phyloP scores from a whole-genome alignment of 2,329 filamentous ascomycete genomes.

The Venturia effusa region DNA sequence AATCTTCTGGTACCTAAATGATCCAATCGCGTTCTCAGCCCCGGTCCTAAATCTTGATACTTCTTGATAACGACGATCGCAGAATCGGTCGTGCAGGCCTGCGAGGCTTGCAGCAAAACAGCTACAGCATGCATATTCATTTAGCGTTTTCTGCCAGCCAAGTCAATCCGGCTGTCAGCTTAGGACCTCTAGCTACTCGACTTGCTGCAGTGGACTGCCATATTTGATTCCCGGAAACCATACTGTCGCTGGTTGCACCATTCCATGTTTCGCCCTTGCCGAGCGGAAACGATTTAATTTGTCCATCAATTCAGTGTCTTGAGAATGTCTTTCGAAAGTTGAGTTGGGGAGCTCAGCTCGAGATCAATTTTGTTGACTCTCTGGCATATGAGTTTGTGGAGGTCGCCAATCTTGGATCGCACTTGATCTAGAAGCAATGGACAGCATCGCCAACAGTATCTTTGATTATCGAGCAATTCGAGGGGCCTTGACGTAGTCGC shows the following conservation, averaged over 20 bases:
- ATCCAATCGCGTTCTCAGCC: not conserved
- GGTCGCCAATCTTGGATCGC: not conserved
- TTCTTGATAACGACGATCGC: conserved; percentile 12
- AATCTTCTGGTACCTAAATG: not conserved
- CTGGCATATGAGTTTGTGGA: not conserved
- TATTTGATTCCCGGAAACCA: conserved; percentile 39
- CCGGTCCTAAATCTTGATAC: not conserved
- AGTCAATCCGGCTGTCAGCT: conserved; percentile 42
- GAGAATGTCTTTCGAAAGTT: too few species aligned
- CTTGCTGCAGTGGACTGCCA: conserved; percentile 36
- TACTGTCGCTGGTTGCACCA: conserved; percentile 36
- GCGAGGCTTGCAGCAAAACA: conserved; percentile 41
- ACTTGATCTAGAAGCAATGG: not conserved
- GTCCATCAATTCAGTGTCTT: not conserved
- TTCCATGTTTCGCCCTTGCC: conserved; percentile 34
- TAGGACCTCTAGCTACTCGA: conserved; percentile 40
- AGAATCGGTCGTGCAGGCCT: conserved; percentile 32
- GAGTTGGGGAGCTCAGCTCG: not conserved
- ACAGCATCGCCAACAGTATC: not conserved
- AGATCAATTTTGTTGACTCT: not conserved
- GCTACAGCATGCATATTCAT: conserved; percentile 42
- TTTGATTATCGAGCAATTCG: not conserved
- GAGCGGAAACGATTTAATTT: not conserved
- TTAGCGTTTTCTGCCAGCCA: conserved; percentile 41
- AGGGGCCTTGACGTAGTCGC: too few species aligned